phyloP scores from a whole-genome alignment of 2,329 filamentous ascomycete genomes.

The Davidsoniella australis region DNA sequence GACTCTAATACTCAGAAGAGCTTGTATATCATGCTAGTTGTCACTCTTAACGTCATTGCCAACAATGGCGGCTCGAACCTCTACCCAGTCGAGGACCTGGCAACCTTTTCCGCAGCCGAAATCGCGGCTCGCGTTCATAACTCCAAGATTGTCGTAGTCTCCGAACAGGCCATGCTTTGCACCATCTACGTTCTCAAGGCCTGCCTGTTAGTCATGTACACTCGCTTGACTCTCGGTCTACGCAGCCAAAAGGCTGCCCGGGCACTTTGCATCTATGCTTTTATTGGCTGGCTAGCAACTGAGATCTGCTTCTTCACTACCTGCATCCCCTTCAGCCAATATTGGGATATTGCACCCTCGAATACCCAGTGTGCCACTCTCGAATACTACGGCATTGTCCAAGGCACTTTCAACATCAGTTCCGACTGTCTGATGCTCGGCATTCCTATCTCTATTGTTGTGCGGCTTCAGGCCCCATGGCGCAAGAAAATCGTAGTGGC shows the following conservation, averaged over 20 bases:
- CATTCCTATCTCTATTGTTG: conserved; percentile 37
- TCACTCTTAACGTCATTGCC: conserved; percentile 6
- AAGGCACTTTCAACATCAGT: conserved; percentile 41
- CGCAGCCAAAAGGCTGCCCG: conserved; percentile 31
- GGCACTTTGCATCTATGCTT: conserved; percentile 29
- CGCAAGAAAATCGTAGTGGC: conserved; percentile 37
- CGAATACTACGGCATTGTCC: conserved; percentile 39
- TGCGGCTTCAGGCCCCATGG: conserved; percentile 29
- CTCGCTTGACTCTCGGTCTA: conserved; percentile 24
- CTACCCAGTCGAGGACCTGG: conserved; percentile 9
- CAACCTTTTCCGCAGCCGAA: conserved; percentile 7
- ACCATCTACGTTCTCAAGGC: conserved; percentile 39
- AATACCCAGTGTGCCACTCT: conserved; percentile 39
- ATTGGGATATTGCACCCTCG: conserved; percentile 38
- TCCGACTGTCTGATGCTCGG: conserved; percentile 42
- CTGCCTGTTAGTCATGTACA: conserved; percentile 37
- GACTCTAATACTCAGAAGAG: neutral
- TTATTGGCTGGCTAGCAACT: conserved; percentile 30
- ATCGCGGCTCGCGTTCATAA: conserved; percentile 28
- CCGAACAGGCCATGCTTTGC: conserved; percentile 44
- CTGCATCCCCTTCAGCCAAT: conserved; percentile 37
- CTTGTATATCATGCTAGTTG: conserved; percentile 28
- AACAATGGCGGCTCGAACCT: conserved; percentile 11
- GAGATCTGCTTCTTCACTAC: conserved; percentile 32
- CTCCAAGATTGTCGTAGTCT: conserved; percentile 45